Conservation (phyloP, 306 rosid genomes). For the Abrus pulchellus region DNA sequence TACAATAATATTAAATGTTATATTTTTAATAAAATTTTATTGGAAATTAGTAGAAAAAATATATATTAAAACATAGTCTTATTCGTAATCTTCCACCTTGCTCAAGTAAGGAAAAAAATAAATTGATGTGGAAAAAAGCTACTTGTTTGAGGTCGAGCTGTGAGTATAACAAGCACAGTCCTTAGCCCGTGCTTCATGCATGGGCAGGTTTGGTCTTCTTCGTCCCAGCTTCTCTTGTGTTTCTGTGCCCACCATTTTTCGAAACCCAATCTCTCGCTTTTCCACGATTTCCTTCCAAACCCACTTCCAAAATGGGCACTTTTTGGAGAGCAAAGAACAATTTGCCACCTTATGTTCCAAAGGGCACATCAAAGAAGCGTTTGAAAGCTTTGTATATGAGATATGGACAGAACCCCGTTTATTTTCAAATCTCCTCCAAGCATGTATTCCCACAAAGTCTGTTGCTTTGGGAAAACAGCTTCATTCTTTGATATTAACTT, state of each 20-base stretch:
- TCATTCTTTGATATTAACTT: slow-evolving; percentile 77
- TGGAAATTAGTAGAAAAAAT: no score
- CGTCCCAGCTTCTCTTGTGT: slow-evolving; percentile 44
- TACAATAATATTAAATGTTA: no score
- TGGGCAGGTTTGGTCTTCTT: slow-evolving; percentile 60
- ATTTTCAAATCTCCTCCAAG: slow-evolving; percentile 76
- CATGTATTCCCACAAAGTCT: slow-evolving; percentile 68
- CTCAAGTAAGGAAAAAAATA: no score
- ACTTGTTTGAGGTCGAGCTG: no score
- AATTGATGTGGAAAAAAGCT: no score
- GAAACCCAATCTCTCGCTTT: slow-evolving; percentile 42
- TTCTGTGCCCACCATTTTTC: slow-evolving; percentile 37
- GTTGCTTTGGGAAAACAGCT: slow-evolving; percentile 70
- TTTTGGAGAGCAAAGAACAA: slow-evolving; percentile 46
- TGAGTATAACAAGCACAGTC: not conserved
- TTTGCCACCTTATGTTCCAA: slow-evolving; percentile 59
- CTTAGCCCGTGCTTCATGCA: slow-evolving; percentile 47
- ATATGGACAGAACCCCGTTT: slow-evolving; percentile 77
- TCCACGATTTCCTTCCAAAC: slow-evolving; percentile 51
- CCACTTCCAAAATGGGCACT: slow-evolving; percentile 39
- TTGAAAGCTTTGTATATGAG: slow-evolving; percentile 55
- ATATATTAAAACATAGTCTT: no score
- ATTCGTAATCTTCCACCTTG: not conserved
- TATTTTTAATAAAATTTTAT: no score
- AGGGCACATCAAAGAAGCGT: slow-evolving; percentile 73